Percentiles rank a stretch among this genome's conserved stretches.
phyloP scores from a whole-genome alignment of 106 monocot genomes.

The Ottelia alismoides region DNA sequence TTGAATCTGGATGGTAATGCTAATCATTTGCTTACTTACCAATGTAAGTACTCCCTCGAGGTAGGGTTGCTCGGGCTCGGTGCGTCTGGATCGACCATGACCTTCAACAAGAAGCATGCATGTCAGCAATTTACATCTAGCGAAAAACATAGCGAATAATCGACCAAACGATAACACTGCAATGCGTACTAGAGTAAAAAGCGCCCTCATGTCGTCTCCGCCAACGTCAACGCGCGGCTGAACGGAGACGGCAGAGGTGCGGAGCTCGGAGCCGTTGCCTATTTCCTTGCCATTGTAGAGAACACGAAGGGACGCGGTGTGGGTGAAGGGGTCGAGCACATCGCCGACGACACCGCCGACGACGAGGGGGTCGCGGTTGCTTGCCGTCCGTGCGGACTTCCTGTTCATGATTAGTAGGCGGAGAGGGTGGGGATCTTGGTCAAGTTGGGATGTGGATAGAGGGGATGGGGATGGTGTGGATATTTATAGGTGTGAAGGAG shows the following conservation, averaged over 20 bases:
- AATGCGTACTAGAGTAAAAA: conserved; percentile 50
- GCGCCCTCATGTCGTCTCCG: conserved; percentile 32
- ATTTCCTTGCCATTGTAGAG: conserved; percentile 47
- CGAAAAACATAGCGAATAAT: too few relatives aligned
- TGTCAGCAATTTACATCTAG: too few relatives aligned
- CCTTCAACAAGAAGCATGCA: too few relatives aligned
- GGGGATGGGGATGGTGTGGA: too few relatives aligned
- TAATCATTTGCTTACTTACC: too few relatives aligned
- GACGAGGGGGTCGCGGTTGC: conserved; percentile 55
- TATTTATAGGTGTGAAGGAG: too few relatives aligned
- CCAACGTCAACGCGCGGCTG: conserved; percentile 40
- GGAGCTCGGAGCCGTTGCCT: conserved; percentile 59
- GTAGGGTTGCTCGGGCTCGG: conserved; percentile 8
- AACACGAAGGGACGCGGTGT: conserved; percentile 32
- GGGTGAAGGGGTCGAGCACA: conserved; percentile 52
- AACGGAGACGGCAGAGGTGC: conserved; percentile 29
- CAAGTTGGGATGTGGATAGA: too few relatives aligned
- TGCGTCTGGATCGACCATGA: conserved; percentile 11
- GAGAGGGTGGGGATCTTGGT: too few relatives aligned
- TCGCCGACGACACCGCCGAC: conserved; percentile 61
- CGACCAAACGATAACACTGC: too few relatives aligned
- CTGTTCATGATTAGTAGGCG: too few relatives aligned
- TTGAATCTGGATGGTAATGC: too few relatives aligned
- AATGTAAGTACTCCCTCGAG: conserved; percentile 11
- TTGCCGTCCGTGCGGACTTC: too few relatives aligned